Evolutionary conservation across 345 rosid genomes (phyloP), one percentile per base, ranked within the genome.

Genomic region (Melaleuca quinquenervia): DNA sequence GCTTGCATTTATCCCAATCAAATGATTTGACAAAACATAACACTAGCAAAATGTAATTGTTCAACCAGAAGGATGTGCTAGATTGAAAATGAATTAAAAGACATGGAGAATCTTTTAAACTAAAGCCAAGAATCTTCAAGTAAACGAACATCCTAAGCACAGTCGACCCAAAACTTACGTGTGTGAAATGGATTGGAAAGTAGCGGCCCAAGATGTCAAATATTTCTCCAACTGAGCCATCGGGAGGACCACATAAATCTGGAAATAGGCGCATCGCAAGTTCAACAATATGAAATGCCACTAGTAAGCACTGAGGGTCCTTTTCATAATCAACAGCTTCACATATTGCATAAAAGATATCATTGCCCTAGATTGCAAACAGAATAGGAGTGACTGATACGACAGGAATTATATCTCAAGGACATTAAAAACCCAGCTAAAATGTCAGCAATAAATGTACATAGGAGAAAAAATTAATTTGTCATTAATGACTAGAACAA

Each of bases 161-260:
- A 18, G 21, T 84, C n/a, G 41, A 83, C 50, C 52, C 45, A 50
- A 74, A 76, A 83, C 99, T 92, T 93, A 97, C 99, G 89, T 96
- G 99, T 20, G 99, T 97, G 90, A 93, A 95, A 92, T 95, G 96
- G 90, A 95, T 91, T 29, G 99, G 98, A 87, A 96, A 97, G 91
- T 97, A 97, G 89, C 93, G 90, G 84, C 94, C 92, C 91, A 96
- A 89, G 85, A 90, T 87, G 51, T 90, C 94, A 88, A 97, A 96
- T 86, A 96, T 87, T 52, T 90, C 95, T 80, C 90, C 78, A 70
- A 94, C 94, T 89, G 82, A 88, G 88, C 90, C 88, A 58, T 94
- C 92, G 44, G 96, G 85, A 82, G 96, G 95, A 86, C 95, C 95
- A 86, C 86, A 87, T 52, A 96, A 91, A 90, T 93, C 95, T 36